Evolutionary conservation across 2,329 filamentous ascomycete species (phyloP).

Genomic region (Thelonectria rubi): DNA sequence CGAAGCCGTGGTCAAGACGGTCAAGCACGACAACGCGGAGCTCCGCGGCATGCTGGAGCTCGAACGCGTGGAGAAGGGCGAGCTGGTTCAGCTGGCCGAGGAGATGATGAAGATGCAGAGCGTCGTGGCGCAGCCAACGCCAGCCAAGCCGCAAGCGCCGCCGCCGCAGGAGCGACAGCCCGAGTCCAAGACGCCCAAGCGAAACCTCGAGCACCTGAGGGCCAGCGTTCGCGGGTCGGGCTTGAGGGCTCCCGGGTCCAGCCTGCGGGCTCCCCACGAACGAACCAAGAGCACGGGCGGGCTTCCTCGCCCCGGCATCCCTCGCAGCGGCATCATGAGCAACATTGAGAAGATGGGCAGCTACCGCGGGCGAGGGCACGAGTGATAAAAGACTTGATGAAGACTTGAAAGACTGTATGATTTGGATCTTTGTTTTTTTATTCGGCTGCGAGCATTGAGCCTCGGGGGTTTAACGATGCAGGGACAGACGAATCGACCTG

Average conservation of each 20-base stretch:
- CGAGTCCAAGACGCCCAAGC: constrained; percentile 48
- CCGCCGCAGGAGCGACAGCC: constrained; percentile 39
- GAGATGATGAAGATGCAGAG: constrained; percentile 81
- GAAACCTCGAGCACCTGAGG: constrained; percentile 44
- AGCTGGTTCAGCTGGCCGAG: constrained; percentile 81
- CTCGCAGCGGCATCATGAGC: constrained; percentile 78
- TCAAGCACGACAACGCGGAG: constrained; percentile 74
- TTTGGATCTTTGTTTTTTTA: constrained; percentile 24
- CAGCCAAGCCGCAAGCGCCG: constrained; percentile 35
- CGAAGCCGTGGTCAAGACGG: constrained; percentile 73
- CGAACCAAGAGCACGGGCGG: constrained; percentile 56
- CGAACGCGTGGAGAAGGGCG: constrained; percentile 84
- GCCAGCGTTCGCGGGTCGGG: constrained; percentile 66
- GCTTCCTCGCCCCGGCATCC: constrained; percentile 58
- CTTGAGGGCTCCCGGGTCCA: constrained; percentile 67
- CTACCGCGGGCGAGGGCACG: constrained; percentile 56
- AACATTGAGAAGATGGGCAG: constrained; percentile 90
- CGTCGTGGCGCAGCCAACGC: constrained; percentile 47
- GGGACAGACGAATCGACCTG: constrained; percentile 5
- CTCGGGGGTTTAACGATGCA: constrained; percentile 13
- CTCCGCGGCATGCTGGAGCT: constrained; percentile 73
- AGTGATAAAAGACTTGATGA: constrained; percentile 40
- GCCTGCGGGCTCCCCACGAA: constrained; percentile 54
- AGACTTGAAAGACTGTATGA: constrained; percentile 32
- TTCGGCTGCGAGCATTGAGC: constrained; percentile 33